Evolutionary conservation across 495 filamentous ascomycete species (phyloP).

Genomic region (Coniosporium apollinis): DNA sequence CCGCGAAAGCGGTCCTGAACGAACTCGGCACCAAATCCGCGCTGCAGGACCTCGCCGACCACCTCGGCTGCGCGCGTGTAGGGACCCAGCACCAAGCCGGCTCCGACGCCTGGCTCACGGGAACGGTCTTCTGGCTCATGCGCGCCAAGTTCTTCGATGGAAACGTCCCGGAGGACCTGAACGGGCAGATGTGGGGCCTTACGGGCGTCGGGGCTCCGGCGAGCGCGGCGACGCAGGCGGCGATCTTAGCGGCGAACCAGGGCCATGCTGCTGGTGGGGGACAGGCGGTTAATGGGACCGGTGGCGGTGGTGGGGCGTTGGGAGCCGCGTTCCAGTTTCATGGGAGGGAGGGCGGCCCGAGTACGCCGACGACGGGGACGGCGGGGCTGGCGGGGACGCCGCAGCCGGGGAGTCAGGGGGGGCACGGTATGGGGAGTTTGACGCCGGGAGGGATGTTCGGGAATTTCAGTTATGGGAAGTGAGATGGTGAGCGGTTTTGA

Average conservation of each 20-base stretch:
- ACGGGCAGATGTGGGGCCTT: conserved; percentile 83
- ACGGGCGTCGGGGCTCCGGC: conserved; percentile 42
- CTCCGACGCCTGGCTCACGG: conserved; percentile 79
- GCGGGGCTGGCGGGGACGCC: conserved; percentile 17
- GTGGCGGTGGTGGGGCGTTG: conserved; percentile 9
- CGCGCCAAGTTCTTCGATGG: conserved; percentile 66
- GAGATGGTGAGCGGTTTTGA: too few species aligned
- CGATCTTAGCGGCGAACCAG: conserved; percentile 19
- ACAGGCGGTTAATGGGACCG: not conserved
- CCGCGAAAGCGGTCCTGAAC: conserved; percentile 45
- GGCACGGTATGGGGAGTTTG: conserved; percentile 7
- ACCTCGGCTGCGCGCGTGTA: conserved; percentile 71
- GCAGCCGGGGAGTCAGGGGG: conserved; percentile 3
- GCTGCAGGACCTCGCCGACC: conserved; percentile 83
- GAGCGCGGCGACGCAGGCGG: conserved; percentile 22
- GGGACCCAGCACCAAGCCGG: conserved; percentile 82
- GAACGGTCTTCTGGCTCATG: conserved; percentile 29
- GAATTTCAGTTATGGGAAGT: conserved; percentile 7
- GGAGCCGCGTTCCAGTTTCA: conserved; percentile 4
- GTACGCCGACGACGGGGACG: conserved; percentile 21
- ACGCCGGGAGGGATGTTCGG: conserved; percentile 8
- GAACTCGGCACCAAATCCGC: conserved; percentile 75
- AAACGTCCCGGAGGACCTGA: conserved; percentile 69
- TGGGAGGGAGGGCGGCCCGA: conserved; percentile 10
- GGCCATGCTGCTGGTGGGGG: conserved; percentile 6